phyloP scores from a whole-genome alignment of 2,329 filamentous ascomycete genomes.

The Lachnellula hyalina region DNA sequence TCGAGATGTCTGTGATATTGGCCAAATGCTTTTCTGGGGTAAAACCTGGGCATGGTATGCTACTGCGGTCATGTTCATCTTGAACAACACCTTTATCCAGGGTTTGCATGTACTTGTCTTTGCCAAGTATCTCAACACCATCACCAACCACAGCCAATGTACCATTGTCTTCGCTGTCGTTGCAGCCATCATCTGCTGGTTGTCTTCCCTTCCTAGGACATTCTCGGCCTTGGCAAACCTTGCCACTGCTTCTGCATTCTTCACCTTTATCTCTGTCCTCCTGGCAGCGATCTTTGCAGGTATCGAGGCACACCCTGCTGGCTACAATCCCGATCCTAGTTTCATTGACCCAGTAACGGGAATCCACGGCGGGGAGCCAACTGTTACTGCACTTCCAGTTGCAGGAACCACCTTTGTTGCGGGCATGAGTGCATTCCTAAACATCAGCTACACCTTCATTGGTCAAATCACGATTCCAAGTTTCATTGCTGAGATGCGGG shows the following conservation, averaged over 20 bases:
- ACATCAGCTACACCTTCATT: slow-evolving; percentile 95
- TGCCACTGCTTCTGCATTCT: slow-evolving; percentile 73
- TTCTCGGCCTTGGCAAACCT: slow-evolving; percentile 76
- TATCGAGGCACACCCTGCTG: slow-evolving; percentile 67
- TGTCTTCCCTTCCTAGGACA: slow-evolving; percentile 78
- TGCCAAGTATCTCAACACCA: slow-evolving; percentile 85
- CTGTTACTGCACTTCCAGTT: slow-evolving; percentile 63
- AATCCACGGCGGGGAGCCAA: slow-evolving; percentile 50
- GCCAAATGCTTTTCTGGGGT: slow-evolving; percentile 90
- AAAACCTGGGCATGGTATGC: slow-evolving; percentile 66
- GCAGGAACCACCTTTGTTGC: slow-evolving; percentile 70
- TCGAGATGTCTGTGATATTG: slow-evolving; percentile 88
- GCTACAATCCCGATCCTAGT: slow-evolving; percentile 49
- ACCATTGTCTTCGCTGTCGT: slow-evolving; percentile 77
- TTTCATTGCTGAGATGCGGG: slow-evolving; percentile 91
- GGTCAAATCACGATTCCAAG: slow-evolving; percentile 90
- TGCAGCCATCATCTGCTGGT: slow-evolving; percentile 67
- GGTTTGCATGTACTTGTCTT: slow-evolving; percentile 79
- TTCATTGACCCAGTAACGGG: slow-evolving; percentile 29
- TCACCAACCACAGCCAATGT: slow-evolving; percentile 66
- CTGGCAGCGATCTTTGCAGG: slow-evolving; percentile 78
- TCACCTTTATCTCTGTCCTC: slow-evolving; percentile 85
- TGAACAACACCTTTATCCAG: slow-evolving; percentile 93
- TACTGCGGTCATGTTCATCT: slow-evolving; percentile 78
- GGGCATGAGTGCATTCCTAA: slow-evolving; percentile 84